These are phyloP conservation scores for Xylaria sp. DNA, from an alignment of 2,329 filamentous ascomycete genomes.

Conservation along the genomic window DNA sequence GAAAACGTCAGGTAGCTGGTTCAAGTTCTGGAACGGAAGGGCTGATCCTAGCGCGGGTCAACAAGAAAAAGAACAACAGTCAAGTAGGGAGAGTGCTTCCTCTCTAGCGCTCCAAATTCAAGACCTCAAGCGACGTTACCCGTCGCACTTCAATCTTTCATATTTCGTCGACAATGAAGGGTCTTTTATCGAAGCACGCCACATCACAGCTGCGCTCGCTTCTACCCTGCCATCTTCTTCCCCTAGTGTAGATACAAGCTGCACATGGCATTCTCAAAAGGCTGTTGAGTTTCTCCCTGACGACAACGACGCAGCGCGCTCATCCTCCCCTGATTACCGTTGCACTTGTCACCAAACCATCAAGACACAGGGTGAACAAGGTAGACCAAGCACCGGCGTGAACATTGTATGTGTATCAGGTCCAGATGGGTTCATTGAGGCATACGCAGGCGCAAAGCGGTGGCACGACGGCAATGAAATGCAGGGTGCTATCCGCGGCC, in stretches of 20 bases:
- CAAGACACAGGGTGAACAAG: conserved; percentile 3
- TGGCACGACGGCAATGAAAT: conserved; percentile 78
- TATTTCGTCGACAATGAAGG: conserved; percentile 88
- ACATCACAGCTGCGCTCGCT: conserved; percentile 56
- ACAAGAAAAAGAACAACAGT: not conserved
- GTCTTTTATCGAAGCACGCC: conserved; percentile 67
- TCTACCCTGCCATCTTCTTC: conserved; percentile 30
- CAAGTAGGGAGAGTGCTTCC: conserved; percentile 29
- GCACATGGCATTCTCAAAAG: conserved; percentile 47
- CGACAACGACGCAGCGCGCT: conserved; percentile 44
- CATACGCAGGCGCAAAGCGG: conserved; percentile 82
- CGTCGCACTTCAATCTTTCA: conserved; percentile 69
- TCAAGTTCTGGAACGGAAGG: conserved; percentile 32
- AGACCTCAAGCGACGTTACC: conserved; percentile 68
- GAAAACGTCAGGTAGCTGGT: conserved; percentile 27
- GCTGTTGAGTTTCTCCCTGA: conserved; percentile 43
- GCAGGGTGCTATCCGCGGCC: conserved; percentile 79
- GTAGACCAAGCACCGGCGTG: conserved; percentile 55
- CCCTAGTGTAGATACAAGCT: conserved; percentile 20
- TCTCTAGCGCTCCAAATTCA: conserved; percentile 63
- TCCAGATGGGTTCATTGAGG: conserved; percentile 86
- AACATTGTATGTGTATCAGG: conserved; percentile 87
- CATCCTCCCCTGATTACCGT: conserved; percentile 18
- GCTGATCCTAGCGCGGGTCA: conserved; percentile 40
- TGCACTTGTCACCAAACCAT: conserved; percentile 47